Evolutionary conservation across 139 green algal genomes (phyloP).

Genomic region (Diplosphaera chodatii): DNA sequence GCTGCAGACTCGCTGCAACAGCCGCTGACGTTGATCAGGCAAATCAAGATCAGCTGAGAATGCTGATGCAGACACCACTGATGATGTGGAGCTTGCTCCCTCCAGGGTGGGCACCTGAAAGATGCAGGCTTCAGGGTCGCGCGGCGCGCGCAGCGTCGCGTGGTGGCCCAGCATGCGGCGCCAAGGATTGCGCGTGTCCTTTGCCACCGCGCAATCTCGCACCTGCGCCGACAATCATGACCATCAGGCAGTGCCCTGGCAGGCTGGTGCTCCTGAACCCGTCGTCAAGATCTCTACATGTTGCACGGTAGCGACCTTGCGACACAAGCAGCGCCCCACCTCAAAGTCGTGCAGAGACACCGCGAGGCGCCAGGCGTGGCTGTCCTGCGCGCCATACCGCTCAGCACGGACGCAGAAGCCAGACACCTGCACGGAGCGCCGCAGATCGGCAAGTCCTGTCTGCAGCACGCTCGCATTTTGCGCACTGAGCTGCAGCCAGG

Average conservation of each 20-base stretch:
- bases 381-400: slow-evolving; percentile 10
- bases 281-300: not conserved
- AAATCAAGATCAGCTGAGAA: too few relatives aligned
- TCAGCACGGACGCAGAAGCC: slow-evolving; percentile 31
- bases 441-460: too few relatives aligned
- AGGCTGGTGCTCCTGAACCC: not conserved
- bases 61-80: too few relatives aligned
- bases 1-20: too few relatives aligned
- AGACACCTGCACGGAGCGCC: slow-evolving; percentile 44
- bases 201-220: slow-evolving; percentile 3
- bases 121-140: slow-evolving; percentile 6
- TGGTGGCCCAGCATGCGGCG: slow-evolving; percentile 16
- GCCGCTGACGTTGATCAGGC: too few relatives aligned
- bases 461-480: too few relatives aligned
- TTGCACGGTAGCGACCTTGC: too few relatives aligned
- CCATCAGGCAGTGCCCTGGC: too few relatives aligned
- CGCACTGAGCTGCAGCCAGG: too few relatives aligned
- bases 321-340: slow-evolving; percentile 23
- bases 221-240: too few relatives aligned
- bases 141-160: slow-evolving; percentile 5
- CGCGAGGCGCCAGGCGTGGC: slow-evolving; percentile 27
- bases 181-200: not conserved
- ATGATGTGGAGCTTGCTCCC: too few relatives aligned
- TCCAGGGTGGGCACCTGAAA: not conserved
- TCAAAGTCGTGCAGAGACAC: slow-evolving; percentile 39